Base-by-base conservation (phyloP, 441 rosid species). In the Gossypium trilobum region DNA sequence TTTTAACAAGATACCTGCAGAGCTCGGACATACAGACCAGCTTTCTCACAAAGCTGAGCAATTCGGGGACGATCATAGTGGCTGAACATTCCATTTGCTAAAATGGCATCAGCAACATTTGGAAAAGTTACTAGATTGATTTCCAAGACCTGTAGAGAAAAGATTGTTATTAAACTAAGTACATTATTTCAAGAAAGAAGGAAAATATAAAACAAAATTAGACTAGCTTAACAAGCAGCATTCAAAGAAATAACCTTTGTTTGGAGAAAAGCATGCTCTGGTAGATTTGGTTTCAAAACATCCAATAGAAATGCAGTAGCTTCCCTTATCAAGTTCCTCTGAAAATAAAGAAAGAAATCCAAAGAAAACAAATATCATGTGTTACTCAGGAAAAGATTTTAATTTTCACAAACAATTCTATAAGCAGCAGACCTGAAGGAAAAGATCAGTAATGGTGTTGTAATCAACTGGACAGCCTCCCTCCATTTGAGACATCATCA, bases 401-500 rank as follows among this genome's bases (percentile, higher is more conserved):
- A 19, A 7, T 19, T 33, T 61, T 52, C 22, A 33, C 39, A 36
- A 13, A 0, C 11, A 54, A 52, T 13, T 44, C 70, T 44, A 36
- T n/a, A 70, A 6, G 74, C 52, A 73, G 39, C 65, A 73, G 63
- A 93, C 99, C 97, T 96, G 99, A 79, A 96, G 98, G 74, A 96
- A 96, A 68, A 96, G 97, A 87, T 96, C 99, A 20, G 99, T 93
- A 44, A 96, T 93, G 44, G 98, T 96, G 64, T 93, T 96, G 84
- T 91, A 96, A 78, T 93, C 99, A 80, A 96, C 84, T 17, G 98
- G 99, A 75, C 97, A 93, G 39, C 98, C 99, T 71, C 97, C 99
- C 81, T 93, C 99, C 98, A 96, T 96, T 91, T 96, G 98, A 62
- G 99, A 91, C 99, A 96, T 96, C 98, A 96, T 96, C 80, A 96